These are phyloP conservation scores for Cystobasidium sp. DNA, from an alignment of 1,284 basidiomycete species.

Conservation along the genomic window DNA sequence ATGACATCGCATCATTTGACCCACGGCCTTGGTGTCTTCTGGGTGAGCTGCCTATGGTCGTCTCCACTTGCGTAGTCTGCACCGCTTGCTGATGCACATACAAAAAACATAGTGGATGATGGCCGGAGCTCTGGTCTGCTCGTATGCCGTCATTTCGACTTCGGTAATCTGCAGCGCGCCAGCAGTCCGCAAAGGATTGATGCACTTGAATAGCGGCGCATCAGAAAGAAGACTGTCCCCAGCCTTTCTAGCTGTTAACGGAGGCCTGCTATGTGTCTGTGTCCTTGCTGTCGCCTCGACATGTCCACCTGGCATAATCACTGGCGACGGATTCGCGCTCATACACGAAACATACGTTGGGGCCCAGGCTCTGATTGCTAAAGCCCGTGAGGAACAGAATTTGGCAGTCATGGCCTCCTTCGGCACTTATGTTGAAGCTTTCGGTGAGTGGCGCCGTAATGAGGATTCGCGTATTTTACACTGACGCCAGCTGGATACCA, in stretches of 20 bases:
- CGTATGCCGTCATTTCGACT: conserved; percentile 6
- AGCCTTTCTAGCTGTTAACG: not conserved
- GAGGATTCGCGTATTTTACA: not conserved
- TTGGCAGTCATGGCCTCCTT: not conserved
- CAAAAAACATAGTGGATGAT: not conserved
- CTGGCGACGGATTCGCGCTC: not conserved
- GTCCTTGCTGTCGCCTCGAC: not conserved
- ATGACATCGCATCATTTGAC: not conserved
- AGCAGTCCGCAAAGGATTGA: not conserved
- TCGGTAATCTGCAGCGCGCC: conserved; percentile 13
- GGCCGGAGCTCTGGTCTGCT: not conserved
- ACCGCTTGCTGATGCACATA: not conserved
- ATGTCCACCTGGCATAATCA: not conserved
- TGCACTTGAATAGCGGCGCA: not conserved
- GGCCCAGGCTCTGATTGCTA: not conserved
- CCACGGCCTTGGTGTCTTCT: not conserved
- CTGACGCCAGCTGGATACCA: not conserved
- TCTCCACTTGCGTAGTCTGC: not conserved
- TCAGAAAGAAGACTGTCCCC: not conserved
- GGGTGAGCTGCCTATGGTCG: not conserved
- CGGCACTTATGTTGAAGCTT: not conserved
- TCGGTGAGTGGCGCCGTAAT: not conserved
- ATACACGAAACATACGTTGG: not conserved
- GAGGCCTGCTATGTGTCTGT: not conserved
- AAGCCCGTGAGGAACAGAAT: conserved; percentile 1